Evolutionary conservation across 345 rosid species (phyloP).

Genomic region (Salix brachista): DNA sequence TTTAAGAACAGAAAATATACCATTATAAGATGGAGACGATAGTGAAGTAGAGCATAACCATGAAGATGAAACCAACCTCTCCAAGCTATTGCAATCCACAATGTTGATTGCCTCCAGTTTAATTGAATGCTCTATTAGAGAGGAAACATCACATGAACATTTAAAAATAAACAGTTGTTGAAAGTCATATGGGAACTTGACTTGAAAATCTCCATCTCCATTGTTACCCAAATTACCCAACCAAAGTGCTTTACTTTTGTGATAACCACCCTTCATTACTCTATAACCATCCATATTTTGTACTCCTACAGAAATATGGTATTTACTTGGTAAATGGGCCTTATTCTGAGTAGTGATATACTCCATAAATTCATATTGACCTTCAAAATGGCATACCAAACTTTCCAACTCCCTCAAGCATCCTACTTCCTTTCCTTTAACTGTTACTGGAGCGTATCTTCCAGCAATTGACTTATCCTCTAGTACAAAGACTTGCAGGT

Average conservation of each 20-base stretch:
- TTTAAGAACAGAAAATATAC: not conserved
- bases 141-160: not conserved
- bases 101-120: not conserved
- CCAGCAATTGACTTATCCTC: rapidly evolving
- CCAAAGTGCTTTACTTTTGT: not conserved
- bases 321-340: not conserved
- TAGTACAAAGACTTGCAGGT: too few relatives aligned
- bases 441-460: rapidly evolving
- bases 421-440: constrained; percentile 8
- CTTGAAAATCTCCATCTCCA: not conserved
- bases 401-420: not conserved
- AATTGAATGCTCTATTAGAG: not conserved
- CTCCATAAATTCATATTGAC: rapidly evolving
- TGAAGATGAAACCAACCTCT: too few relatives aligned
- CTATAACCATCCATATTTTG: rapidly evolving
- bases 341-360: not conserved
- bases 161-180: not conserved
- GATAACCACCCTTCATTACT: rapidly evolving
- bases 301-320: not conserved
- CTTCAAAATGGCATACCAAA: not conserved
- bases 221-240: not conserved
- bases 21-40: too few relatives aligned
- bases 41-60: too few relatives aligned
- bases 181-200: not conserved
- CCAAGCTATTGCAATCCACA: not conserved